Evolutionary conservation across 2,329 filamentous ascomycete species (phyloP).

Genomic region (Fusarium sp.): DNA sequence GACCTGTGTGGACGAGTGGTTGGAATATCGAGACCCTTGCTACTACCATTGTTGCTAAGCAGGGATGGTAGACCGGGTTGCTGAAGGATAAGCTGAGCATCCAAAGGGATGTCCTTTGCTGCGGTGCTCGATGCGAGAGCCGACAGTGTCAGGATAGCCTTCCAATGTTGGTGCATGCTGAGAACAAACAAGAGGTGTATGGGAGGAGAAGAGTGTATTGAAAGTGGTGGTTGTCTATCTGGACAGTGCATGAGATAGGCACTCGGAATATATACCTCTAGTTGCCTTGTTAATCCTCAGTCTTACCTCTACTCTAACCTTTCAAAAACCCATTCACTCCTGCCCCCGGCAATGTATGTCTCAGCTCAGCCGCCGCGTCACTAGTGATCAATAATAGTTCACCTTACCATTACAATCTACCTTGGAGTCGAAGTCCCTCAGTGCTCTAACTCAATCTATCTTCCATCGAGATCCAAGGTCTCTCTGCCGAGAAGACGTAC

Average conservation of each 20-base stretch:
- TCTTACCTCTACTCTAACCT: neutral
- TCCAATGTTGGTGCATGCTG: slow-evolving; percentile 8
- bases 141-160: neutral
- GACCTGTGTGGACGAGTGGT: neutral
- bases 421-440: too few relatives aligned
- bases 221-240: neutral
- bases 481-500: neutral
- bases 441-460: neutral
- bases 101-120: slow-evolving; percentile 5
- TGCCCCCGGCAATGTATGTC: neutral
- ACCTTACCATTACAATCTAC: too few relatives aligned
- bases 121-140: neutral
- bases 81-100: slow-evolving; percentile 7
- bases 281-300: neutral
- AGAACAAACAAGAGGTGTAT: neutral
- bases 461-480: neutral
- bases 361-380: neutral
- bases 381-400: neutral
- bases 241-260: neutral
- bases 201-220: neutral
- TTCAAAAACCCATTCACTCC: too few relatives aligned
- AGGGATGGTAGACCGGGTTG: neutral
- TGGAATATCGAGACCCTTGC: neutral
- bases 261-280: neutral
- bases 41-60: neutral